Evolutionary conservation across 306 rosid genomes (phyloP), one percentile per base, ranked within the genome.

Genomic region (Castanea sativa): DNA sequence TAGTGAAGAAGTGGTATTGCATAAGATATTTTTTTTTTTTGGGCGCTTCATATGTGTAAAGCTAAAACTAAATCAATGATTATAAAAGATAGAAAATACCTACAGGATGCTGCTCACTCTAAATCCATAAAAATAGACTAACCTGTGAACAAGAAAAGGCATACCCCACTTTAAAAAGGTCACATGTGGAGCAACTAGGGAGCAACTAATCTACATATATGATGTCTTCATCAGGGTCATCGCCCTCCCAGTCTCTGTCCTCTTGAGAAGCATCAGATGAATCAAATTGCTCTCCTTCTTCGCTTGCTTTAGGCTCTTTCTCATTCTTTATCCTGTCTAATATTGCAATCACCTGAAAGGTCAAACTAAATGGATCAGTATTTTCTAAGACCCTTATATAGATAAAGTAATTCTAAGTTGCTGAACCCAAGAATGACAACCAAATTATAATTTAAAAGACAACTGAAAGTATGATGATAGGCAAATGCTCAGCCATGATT

Each of bases 281-380:
- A 81, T 89, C 91, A 8, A 73, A 61, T 70, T 77, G 83, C 55
- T 82, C 90, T 59, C 71, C 60, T 9, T 78, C 86, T 82, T 82
- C 74, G 35, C 27, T 65, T 32, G 70, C 86, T 12, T 30, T 1
- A 45, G 21, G 75, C 57, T 60, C 85, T 61, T 88, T 83, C 49
- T 91, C 97, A 35, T 90, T 80, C 87, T 95, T 95, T 78, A 95
- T 88, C 82, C 82, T 86, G 82, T 95, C 98, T 73, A 90, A 85
- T 73, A 95, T 89, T 80, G 96, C 94, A 85, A 95, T 91, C 72
- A 95, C 98, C 98, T 93, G 95, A 72, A 84, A 81, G 53, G 60
- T 79, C 75, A 79, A 78, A 75, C 49, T 29, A 63, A 57, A 67
- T 60, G 2, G 27, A 79, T 86, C 33, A 88, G 83, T 45, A 64